phyloP scores from a whole-genome alignment of 1,139 yeast genomes.

The Eremothecium cymbalariae region DNA sequence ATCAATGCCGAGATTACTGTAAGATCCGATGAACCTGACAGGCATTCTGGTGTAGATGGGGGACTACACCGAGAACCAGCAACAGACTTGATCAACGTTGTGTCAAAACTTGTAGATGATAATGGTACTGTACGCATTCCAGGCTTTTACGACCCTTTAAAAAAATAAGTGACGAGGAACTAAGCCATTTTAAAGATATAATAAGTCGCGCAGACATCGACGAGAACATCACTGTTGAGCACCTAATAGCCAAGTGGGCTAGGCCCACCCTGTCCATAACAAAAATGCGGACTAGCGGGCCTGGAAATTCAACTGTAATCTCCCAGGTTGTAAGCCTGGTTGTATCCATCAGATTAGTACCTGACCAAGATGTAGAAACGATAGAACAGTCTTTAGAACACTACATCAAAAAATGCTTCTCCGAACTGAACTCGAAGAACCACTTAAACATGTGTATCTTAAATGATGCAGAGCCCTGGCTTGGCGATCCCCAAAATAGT shows the following conservation, averaged over 20 bases:
- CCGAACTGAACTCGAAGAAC: conserved; percentile 49
- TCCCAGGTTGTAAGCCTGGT: conserved; percentile 74
- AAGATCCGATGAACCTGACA: conserved; percentile 67
- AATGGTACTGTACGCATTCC: conserved; percentile 59
- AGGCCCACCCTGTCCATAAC: conserved; percentile 89
- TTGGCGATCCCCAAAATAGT: conserved; percentile 72
- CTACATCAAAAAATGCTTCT: conserved; percentile 42
- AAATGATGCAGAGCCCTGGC: conserved; percentile 94
- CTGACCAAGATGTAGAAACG: conserved; percentile 63
- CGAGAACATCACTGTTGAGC: conserved; percentile 35
- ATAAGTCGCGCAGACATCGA: conserved; percentile 36
- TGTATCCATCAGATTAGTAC: conserved; percentile 78
- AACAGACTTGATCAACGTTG: conserved; percentile 66
- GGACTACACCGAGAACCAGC: conserved; percentile 87
- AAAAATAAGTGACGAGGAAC: conserved; percentile 51
- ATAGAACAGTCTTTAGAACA: conserved; percentile 45
- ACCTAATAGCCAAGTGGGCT: conserved; percentile 80
- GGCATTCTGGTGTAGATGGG: conserved; percentile 96
- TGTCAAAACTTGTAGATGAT: conserved; percentile 54
- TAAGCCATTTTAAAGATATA: conserved; percentile 54
- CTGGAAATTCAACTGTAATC: conserved; percentile 81
- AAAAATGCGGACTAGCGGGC: conserved; percentile 78
- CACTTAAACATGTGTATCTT: conserved; percentile 49
- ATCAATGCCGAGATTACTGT: conserved; percentile 69
- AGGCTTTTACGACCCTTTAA: conserved; percentile 58